These are phyloP conservation scores for Chalaropsis thielavioides DNA, from an alignment of 2,329 filamentous ascomycete genomes.

Conservation along the genomic window DNA sequence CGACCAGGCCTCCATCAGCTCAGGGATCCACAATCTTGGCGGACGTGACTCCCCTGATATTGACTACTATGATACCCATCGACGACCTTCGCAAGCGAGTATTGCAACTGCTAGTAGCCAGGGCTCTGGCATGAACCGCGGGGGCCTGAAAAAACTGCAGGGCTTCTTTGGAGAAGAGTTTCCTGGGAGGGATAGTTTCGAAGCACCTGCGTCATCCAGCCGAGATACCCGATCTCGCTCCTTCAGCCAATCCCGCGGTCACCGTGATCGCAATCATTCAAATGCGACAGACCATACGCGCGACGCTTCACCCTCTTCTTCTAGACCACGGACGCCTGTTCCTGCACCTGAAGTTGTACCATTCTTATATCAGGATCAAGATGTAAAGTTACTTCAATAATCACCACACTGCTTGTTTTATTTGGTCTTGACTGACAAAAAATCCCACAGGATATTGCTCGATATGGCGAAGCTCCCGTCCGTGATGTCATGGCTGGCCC, in stretches of 20 bases:
- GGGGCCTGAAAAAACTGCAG: slow-evolving; percentile 69
- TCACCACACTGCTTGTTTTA: neutral
- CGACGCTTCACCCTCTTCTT: slow-evolving; percentile 60
- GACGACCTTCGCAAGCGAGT: slow-evolving; percentile 78
- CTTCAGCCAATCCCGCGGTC: slow-evolving; percentile 42
- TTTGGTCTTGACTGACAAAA: neutral
- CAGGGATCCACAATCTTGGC: slow-evolving; percentile 22
- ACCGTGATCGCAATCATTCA: slow-evolving; percentile 70
- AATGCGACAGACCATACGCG: slow-evolving; percentile 57
- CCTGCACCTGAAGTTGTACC: slow-evolving; percentile 88
- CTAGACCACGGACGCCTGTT: slow-evolving; percentile 69
- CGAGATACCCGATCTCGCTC: slow-evolving; percentile 51
- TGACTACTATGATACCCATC: slow-evolving; percentile 40
- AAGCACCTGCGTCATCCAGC: slow-evolving; percentile 45
- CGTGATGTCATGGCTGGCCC: slow-evolving; percentile 53
- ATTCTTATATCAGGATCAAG: slow-evolving; percentile 84
- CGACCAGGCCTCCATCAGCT: slow-evolving; percentile 16
- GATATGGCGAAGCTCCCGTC: slow-evolving; percentile 65
- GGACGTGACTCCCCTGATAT: slow-evolving; percentile 46
- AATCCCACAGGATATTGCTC: slow-evolving; percentile 49
- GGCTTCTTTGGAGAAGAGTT: slow-evolving; percentile 90
- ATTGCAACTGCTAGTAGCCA: slow-evolving; percentile 74
- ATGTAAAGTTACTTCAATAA: slow-evolving; percentile 39
- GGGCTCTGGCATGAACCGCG: slow-evolving; percentile 56
- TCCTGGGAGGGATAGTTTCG: slow-evolving; percentile 57